A percentile compares a stretch with the other conserved stretches of the same genome.
Conservation (phyloP, 179 eudicot species). For the Pouteria campechiana region DNA sequence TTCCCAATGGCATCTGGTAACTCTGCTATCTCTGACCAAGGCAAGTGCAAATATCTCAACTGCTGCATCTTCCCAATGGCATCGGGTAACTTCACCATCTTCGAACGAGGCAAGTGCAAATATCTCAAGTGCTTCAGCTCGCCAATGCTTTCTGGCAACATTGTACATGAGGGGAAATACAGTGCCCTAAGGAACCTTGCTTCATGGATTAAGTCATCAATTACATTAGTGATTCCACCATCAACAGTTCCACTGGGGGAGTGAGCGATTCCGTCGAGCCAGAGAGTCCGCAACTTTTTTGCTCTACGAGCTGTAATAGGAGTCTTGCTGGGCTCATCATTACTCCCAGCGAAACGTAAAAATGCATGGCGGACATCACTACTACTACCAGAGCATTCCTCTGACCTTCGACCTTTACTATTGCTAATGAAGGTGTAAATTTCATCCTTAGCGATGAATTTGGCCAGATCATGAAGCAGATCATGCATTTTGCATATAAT, state of each 20-base stretch:
- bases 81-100: slow-evolving; percentile 6
- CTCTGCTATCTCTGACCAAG: slow-evolving; percentile 9
- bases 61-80: slow-evolving; percentile 6
- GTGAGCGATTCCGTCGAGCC: too few relatives aligned
- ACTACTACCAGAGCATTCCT: neutral
- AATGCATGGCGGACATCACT: slow-evolving; percentile 11
- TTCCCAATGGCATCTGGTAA: slow-evolving; percentile 10
- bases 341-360: too few relatives aligned
- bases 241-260: slow-evolving; percentile 18
- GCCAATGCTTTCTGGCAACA: too few relatives aligned
- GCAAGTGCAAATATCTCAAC: slow-evolving; percentile 14
- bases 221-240: too few relatives aligned
- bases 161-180: too few relatives aligned
- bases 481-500: slow-evolving; percentile 23
- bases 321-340: slow-evolving; percentile 8
- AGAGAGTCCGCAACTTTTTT: slow-evolving; percentile 5
- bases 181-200: slow-evolving; percentile 7
- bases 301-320: neutral
- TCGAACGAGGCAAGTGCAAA: slow-evolving; percentile 15
- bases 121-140: slow-evolving; percentile 6
- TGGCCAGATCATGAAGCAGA: slow-evolving; percentile 25
- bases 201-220: slow-evolving; percentile 2
- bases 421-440: slow-evolving; percentile 1
- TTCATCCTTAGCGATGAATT: slow-evolving; percentile 14
- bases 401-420: too few relatives aligned